Evolutionary conservation across 2,329 filamentous ascomycete species (phyloP).

Genomic region (Nemania bipapillata): DNA sequence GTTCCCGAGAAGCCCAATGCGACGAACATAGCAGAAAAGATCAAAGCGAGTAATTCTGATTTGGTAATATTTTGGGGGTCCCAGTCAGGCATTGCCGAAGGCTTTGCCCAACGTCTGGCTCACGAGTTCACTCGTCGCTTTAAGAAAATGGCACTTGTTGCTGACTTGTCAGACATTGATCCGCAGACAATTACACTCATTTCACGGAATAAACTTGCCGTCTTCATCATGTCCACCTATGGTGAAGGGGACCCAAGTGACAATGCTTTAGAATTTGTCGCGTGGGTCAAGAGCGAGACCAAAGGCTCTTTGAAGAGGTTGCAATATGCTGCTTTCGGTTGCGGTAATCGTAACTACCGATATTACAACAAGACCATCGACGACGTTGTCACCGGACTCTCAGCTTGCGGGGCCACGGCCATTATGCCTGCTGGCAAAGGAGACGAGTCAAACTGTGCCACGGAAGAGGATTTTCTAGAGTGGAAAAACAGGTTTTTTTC

Average conservation of each 20-base stretch:
- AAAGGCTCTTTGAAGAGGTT: not conserved
- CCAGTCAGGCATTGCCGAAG: not conserved
- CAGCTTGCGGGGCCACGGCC: not conserved
- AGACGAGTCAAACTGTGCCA: not conserved
- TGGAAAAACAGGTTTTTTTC: not conserved
- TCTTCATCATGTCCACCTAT: conserved; percentile 11
- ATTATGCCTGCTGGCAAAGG: conserved; percentile 3
- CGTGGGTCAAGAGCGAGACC: not conserved
- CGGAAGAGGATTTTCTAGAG: conserved; percentile 1
- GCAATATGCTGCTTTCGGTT: conserved; percentile 9
- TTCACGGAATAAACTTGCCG: not conserved
- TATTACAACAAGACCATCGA: conserved; percentile 14
- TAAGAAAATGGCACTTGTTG: not conserved
- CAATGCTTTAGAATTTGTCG: conserved; percentile 11
- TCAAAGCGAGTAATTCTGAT: not conserved
- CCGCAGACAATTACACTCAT: not conserved
- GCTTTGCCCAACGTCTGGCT: not conserved
- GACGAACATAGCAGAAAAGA: conserved; percentile 1
- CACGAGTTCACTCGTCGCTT: not conserved
- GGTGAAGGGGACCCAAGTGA: conserved; percentile 8
- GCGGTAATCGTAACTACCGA: conserved; percentile 7
- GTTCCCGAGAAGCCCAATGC: not conserved
- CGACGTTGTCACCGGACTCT: not conserved
- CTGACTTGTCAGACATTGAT: not conserved
- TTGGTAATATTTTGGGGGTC: conserved; percentile 1